Percentiles rank a stretch among this genome's conserved stretches.
Conservation (phyloP, 2,329 filamentous ascomycete genomes). For the Penicillium thymicola region DNA sequence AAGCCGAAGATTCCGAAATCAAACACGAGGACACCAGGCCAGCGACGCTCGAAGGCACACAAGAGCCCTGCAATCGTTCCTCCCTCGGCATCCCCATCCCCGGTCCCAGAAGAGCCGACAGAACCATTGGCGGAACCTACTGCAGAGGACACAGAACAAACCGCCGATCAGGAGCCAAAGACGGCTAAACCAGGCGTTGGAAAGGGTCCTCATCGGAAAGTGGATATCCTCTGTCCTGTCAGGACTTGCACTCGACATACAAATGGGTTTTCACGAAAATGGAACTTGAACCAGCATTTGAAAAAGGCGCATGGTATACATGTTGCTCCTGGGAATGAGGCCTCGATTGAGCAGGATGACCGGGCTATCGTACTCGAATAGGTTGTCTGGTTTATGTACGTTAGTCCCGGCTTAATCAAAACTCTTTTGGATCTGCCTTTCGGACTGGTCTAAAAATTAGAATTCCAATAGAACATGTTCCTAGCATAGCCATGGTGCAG, state of each 20-base stretch:
- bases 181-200: conserved; percentile 8
- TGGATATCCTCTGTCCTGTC: conserved; percentile 33
- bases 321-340: background rate
- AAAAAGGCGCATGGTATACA: conserved; percentile 31
- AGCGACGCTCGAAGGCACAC: background rate
- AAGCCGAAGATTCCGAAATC: background rate
- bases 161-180: background rate
- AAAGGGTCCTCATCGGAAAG: conserved; percentile 28
- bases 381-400: background rate
- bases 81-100: background rate
- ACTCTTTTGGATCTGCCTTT: background rate
- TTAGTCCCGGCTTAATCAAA: background rate
- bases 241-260: conserved; percentile 27
- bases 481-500: background rate
- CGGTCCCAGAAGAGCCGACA: background rate
- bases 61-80: background rate
- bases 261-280: conserved; percentile 35
- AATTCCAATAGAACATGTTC: background rate
- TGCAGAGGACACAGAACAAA: background rate
- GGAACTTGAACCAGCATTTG: conserved; percentile 40
- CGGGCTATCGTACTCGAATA: conserved; percentile 11
- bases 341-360: background rate
- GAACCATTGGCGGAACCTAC: background rate
- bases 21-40: conserved; percentile 6
- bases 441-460: background rate